A percentile compares a stretch with the other conserved stretches of the same genome.
Conservation (phyloP, 192 early-diverging fungal genomes). For the Chytriomyces sp. region DNA sequence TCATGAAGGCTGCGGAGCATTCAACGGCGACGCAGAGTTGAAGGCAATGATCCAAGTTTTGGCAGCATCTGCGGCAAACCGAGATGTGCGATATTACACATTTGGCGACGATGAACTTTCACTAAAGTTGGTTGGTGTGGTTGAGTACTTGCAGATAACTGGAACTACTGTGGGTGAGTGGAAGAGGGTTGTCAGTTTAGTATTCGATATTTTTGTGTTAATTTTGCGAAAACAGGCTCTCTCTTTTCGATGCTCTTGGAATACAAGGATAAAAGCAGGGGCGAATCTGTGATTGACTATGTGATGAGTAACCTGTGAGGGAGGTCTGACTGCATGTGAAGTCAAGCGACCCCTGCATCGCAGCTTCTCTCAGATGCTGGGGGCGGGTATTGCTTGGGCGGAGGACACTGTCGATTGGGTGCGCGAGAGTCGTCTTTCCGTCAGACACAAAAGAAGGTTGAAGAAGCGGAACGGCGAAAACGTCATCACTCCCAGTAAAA, state of each 20-base stretch:
- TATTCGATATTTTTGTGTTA: neutral
- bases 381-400: neutral
- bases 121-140: conserved; percentile 14
- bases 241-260: neutral
- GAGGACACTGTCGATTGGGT: neutral
- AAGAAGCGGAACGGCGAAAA: neutral
- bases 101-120: conserved; percentile 50
- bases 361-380: too few species aligned
- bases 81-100: conserved; percentile 51
- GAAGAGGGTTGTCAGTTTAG: neutral
- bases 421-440: neutral
- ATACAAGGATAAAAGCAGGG: neutral
- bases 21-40: conserved; percentile 52
- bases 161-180: neutral
- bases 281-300: conserved; percentile 2
- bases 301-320: neutral
- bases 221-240: neutral
- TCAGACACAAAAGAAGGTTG: neutral
- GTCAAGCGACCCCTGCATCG: too few species aligned
- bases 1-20: conserved; percentile 56
- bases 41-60: conserved; percentile 56
- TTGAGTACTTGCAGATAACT: neutral
- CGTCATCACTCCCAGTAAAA: neutral
- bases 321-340: too few species aligned
- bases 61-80: conserved; percentile 42